These are phyloP conservation scores for Ligustrum vulgare DNA, from an alignment of 257 asterid species.

Conservation along the genomic window DNA sequence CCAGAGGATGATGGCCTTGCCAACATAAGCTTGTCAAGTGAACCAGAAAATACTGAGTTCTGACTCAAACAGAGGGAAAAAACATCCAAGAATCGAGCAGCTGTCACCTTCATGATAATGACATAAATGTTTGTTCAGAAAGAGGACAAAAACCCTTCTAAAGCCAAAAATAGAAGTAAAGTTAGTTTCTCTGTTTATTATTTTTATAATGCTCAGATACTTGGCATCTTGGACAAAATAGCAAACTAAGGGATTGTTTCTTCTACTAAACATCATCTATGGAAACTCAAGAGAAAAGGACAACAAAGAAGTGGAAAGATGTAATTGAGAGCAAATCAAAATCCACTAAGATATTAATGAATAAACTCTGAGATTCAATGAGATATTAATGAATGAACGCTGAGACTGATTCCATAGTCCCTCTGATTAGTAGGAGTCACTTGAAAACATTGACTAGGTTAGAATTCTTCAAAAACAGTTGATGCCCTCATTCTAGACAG, in stretches of 20 bases:
- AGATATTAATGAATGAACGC: neutral
- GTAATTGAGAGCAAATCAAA: neutral
- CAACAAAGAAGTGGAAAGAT: neutral
- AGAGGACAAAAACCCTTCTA: neutral
- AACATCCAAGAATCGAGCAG: slow-evolving; percentile 83
- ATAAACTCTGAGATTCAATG: neutral
- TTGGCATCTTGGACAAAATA: neutral
- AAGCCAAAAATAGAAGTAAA: neutral
- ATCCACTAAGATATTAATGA: neutral
- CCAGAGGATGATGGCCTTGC: slow-evolving; percentile 65
- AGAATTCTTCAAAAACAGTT: neutral
- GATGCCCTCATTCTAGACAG: neutral
- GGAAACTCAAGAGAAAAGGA: neutral
- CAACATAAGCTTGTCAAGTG: slow-evolving; percentile 68
- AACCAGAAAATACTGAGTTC: slow-evolving; percentile 79
- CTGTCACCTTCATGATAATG: slow-evolving; percentile 53
- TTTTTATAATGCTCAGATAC: neutral
- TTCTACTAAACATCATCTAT: neutral
- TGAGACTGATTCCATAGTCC: slow-evolving; percentile 7
- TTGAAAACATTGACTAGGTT: neutral
- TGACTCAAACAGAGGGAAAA: slow-evolving; percentile 88
- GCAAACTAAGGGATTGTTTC: neutral
- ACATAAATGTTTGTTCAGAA: slow-evolving; percentile 5
- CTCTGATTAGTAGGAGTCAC: slow-evolving; percentile 1
- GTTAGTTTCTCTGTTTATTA: neutral